Evolutionary conservation across 2,329 filamentous ascomycete species (phyloP), one percentile per base, ranked within the genome.

Genomic region (Xylariomycetidae sp.): DNA sequence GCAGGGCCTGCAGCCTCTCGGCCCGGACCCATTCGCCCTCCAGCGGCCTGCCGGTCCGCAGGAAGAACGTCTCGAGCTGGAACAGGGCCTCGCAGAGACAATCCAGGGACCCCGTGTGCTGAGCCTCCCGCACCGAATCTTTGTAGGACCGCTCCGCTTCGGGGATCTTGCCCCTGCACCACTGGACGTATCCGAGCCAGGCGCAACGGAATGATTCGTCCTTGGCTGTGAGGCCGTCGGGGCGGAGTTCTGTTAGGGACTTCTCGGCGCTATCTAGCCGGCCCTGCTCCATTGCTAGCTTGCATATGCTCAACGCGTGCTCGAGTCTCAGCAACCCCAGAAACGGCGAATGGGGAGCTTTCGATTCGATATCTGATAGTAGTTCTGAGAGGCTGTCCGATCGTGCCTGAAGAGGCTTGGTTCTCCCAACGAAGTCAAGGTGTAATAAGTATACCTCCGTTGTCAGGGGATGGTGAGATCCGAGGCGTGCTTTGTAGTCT

Each of bases 41-140:
- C 8, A 52, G 38, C 3, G 43, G 46, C 20, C 49, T 41, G 25
- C 42, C 35, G n/a, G 30, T 42, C 32, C 46, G 40, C 18, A 51
- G 31, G n/a, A 49, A 51, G 30, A 54, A 54, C 19, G 28, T 49
- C 27, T 54, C 51, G n/a, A 54, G 50, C 27, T 54, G 51, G 23
- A 45, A 52, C 18, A 54, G 45, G 30, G 51, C 45, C 29, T 54
- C 51, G 13, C 47, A 46, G 9, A 51, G 20, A 20, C 49, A 52
- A 26, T 54, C 51, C 6, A 45, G 43, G 2, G 51, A 53, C 9
- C 46, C 46, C 2, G 51, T 52, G 28, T 42, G 38, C 25, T 45
- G 48, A 3, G 51, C 51, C 10, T 44, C 46, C 20, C 37, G 25
- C 3, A 53, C 45, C 3, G 49, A 47, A 16, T 48, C 37, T n/a